Base-by-base conservation (phyloP, 2,329 filamentous ascomycete genomes). In the Sphaceloma murrayae region DNA sequence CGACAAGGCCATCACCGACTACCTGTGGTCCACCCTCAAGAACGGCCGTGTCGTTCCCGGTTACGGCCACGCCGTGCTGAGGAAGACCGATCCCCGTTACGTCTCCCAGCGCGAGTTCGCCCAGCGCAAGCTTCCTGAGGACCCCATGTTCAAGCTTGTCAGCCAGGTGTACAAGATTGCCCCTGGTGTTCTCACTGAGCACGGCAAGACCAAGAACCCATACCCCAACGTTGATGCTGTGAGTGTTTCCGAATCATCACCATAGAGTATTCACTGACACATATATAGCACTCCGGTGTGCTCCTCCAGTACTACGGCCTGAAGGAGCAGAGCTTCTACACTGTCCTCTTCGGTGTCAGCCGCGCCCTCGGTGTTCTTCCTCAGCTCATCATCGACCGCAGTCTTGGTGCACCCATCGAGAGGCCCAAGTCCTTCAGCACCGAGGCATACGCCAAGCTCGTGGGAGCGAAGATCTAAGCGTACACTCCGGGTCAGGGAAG, bases 101-200 rank as follows among this genome's bases (percentile, higher is more conserved):
- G 86, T 85, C 64, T 93, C 88, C 56, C 91, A 98, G 79, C 88
- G 91, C 74, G 82, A 88, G 67, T 98, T 98, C 59, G 91, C 89
- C 52, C 85, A 88, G 59, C 77, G 85, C 74, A 85, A 95, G 67
- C 80, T 95, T 66, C 85, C 89, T 63, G 77, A 94, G 62, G 91
- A 96, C 77, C 88, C 89, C 61, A 93, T 98, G 88, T 98, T 95
- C 85, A 87, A 98, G 80, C 85, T 98, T 57, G 91, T 98, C 73
- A 93, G 85, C 78, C 91, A 98, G 75, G 91, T 98, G 58, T 98
- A 96, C 85, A 98, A 98, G 85, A 96, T 98, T 60, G 91, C 91
- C 53, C 91, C 91, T 54, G 84, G 82, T 62, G 91, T 98, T 60
- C 77, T 98, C 66, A 98, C 91, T 55, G 87, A 98, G 81, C 91